Evolutionary conservation across 176 grass and related monocot genomes (phyloP).

Genomic region (Carex cristatella): DNA sequence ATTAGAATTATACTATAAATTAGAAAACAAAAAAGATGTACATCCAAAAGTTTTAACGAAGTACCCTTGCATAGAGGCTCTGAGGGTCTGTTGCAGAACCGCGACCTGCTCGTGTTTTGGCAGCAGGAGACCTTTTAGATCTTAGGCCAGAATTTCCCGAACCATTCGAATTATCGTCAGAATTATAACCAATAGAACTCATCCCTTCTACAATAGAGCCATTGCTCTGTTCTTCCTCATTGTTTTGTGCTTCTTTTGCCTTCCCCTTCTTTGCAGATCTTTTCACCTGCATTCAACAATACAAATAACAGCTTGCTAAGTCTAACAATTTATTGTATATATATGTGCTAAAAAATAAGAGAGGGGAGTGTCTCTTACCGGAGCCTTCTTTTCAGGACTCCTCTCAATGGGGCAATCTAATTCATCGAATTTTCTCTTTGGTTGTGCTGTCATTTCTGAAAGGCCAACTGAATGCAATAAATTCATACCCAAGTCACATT

Average conservation of each 20-base stretch:
- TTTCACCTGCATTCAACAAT: conserved; percentile 30
- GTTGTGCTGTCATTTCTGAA: not conserved
- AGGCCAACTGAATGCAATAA: conserved; percentile 7
- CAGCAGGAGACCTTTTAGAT: conserved; percentile 25
- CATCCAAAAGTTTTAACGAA: not conserved
- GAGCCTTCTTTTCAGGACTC: conserved; percentile 21
- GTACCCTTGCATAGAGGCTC: conserved; percentile 87
- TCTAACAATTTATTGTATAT: not conserved
- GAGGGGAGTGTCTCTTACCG: not conserved
- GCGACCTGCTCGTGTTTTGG: conserved; percentile 32
- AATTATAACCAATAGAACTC: conserved; percentile 39
- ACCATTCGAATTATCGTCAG: conserved; percentile 47
- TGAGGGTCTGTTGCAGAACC: conserved; percentile 52
- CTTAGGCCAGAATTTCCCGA: conserved; percentile 6
- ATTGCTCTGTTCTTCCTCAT: conserved; percentile 25
- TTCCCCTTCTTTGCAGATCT: conserved; percentile 33
- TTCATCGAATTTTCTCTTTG: conserved; percentile 41
- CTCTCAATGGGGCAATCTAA: not conserved
- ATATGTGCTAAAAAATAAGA: not conserved
- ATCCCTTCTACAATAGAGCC: conserved; percentile 6
- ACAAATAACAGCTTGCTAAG: not conserved
- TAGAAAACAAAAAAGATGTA: not conserved
- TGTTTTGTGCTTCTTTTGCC: conserved; percentile 25
- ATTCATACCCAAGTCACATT: conserved; percentile 31
- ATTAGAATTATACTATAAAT: not conserved